Evolutionary conservation across 768 basidiomycete species (phyloP).

Genomic region (Lactarius trivialis): DNA sequence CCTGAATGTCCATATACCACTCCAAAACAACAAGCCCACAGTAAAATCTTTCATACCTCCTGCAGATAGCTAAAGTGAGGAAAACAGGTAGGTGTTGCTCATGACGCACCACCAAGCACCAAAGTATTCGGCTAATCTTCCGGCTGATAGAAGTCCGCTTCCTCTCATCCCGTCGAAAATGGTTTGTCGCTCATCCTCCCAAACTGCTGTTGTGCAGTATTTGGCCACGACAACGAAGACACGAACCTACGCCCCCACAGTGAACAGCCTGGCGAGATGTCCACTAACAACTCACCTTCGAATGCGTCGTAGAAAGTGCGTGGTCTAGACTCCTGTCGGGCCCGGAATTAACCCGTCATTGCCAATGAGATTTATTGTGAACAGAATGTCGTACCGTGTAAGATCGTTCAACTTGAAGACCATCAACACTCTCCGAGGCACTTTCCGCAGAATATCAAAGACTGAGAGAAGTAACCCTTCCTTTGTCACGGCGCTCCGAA

Average conservation of each 20-base stretch:
- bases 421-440: slow-evolving; percentile 82
- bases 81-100: background rate
- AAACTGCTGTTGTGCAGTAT: slow-evolving; percentile 76
- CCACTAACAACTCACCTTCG: slow-evolving; percentile 42
- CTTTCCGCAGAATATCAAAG: slow-evolving; percentile 78
- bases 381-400: slow-evolving; percentile 45
- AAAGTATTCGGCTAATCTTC: slow-evolving; percentile 45
- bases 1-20: slow-evolving; percentile 55
- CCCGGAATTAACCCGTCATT: background rate
- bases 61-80: slow-evolving; percentile 27
- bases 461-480: slow-evolving; percentile 83
- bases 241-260: slow-evolving; percentile 46
- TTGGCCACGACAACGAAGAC: slow-evolving; percentile 89
- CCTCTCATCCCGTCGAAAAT: slow-evolving; percentile 38
- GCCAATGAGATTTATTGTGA: background rate
- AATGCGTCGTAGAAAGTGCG: slow-evolving; percentile 82
- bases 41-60: slow-evolving; percentile 55
- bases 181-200: slow-evolving; percentile 54
- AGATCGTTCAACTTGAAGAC: slow-evolving; percentile 82
- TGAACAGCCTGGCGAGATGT: background rate
- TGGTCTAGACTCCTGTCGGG: slow-evolving; percentile 66
- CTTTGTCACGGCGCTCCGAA: slow-evolving; percentile 71
- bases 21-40: slow-evolving; percentile 49
- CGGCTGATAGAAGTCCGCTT: slow-evolving; percentile 45
- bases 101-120: slow-evolving; percentile 61